Base-by-base conservation (phyloP, 2,329 filamentous ascomycete genomes). In the Monilinia laxa region DNA sequence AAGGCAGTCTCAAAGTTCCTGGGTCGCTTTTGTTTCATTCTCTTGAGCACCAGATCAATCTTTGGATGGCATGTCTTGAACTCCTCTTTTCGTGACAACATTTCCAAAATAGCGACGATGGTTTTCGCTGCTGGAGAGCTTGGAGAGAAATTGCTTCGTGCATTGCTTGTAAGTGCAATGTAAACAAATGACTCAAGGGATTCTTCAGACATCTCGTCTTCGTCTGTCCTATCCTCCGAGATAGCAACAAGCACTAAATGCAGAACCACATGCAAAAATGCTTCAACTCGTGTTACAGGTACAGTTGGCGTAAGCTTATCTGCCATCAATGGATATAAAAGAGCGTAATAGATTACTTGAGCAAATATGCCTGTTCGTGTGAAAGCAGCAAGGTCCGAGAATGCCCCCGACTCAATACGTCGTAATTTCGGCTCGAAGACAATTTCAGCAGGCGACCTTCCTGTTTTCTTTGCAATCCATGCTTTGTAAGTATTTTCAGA, bases 401-500 rank as follows among this genome's bases (percentile, higher is more conserved):
- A 99, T 0, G 90, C 83, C 1, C 95, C 94, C 0, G 87, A 88
- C 1, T 85, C 80, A 64, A 98, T 92, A 14, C 87, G 85, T 23
- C 88, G 87, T 58, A 97, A 83, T 73, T 88, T 92, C 0, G 96
- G 93, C 77, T 98, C 94, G 76, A 92, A 97, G 2, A 98, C 93
- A 68, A 98, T 88, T 64, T 97, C 93, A 52, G 92, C 87, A 1
- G 85, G 81, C 54, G 88, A 83, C 76, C 93, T 93, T 23, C 93
- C 93, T 0, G 90, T 92, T 79, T 91, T 93, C 79, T 93, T 93
- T 14, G 93, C 91, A 81, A 95, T 88, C 82, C 91, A 90, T 74
- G 90, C 89, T 73, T 90, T 92, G 80, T 95, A 97, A 3, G 93
- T 90, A 71, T 86, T 88, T 78, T 99, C 95, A 0, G 94, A 92